Evolutionary conservation across 176 grass and related monocot species (phyloP).

Genomic region (Ananas comosus): DNA sequence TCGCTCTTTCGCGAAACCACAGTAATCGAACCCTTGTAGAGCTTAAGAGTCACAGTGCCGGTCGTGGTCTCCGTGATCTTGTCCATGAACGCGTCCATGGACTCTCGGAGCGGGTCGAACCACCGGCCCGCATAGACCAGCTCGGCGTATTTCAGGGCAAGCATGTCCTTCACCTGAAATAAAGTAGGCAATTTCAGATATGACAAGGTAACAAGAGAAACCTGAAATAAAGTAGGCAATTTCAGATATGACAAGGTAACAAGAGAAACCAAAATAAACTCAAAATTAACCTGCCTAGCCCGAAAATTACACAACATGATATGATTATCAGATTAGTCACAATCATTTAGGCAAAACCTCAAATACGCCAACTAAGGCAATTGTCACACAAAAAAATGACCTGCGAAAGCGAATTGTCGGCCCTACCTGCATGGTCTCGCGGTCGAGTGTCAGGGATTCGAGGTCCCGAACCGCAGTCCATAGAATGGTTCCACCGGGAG

Average conservation of each 20-base stretch:
- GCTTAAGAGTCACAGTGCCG: conserved; percentile 54
- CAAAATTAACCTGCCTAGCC: too few relatives aligned
- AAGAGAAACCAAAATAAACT: too few relatives aligned
- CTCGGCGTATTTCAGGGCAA: conserved; percentile 74
- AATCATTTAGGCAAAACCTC: too few relatives aligned
- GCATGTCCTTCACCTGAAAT: conserved; percentile 35
- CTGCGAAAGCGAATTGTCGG: too few relatives aligned
- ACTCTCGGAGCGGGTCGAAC: conserved; percentile 59
- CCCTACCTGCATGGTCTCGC: conserved; percentile 55
- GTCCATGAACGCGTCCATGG: conserved; percentile 72
- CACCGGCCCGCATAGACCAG: conserved; percentile 77
- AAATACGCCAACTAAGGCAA: too few relatives aligned
- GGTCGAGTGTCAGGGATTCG: conserved; percentile 62
- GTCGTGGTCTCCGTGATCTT: conserved; percentile 53
- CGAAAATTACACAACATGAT: too few relatives aligned
- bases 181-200: too few relatives aligned
- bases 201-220: too few relatives aligned
- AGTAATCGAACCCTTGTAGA: conserved; percentile 65
- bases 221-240: too few relatives aligned
- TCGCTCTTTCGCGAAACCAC: conserved; percentile 51
- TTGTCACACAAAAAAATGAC: too few relatives aligned
- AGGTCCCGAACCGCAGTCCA: conserved; percentile 58
- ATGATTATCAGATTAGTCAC: too few relatives aligned
- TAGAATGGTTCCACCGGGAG: conserved; percentile 90
- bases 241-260: too few relatives aligned